Conservation (phyloP, 805 yeast species). For the Cyberlindnera xylosilytica region DNA sequence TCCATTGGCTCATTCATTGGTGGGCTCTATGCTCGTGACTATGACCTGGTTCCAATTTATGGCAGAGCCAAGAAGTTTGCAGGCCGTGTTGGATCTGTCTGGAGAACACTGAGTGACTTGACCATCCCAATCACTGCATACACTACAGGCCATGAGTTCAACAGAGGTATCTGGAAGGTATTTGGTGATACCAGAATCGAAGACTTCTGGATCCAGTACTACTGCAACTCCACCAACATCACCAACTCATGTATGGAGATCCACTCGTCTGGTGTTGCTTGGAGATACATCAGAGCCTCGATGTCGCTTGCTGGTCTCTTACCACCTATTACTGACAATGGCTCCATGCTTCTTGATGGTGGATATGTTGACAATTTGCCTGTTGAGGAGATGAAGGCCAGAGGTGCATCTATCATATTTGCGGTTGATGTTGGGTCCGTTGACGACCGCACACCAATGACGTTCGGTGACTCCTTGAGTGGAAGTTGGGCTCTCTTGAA, state of each 20-base stretch:
- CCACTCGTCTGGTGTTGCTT: slow-evolving; percentile 87
- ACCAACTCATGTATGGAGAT: slow-evolving; percentile 95
- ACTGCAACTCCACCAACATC: slow-evolving; percentile 89
- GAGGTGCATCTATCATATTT: slow-evolving; percentile 82
- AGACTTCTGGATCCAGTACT: slow-evolving; percentile 91
- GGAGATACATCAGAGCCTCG: slow-evolving; percentile 94
- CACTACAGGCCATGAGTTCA: slow-evolving; percentile 96
- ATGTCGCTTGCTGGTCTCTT: slow-evolving; percentile 94
- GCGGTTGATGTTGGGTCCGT: slow-evolving; percentile 97
- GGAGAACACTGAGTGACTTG: slow-evolving; percentile 82
- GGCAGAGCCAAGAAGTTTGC: slow-evolving; percentile 88
- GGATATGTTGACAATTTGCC: slow-evolving; percentile 95
- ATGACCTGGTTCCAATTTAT: slow-evolving; percentile 85
- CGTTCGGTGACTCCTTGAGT: slow-evolving; percentile 87
- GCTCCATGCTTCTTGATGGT: slow-evolving; percentile 92
- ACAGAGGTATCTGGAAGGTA: slow-evolving; percentile 95
- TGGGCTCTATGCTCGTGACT: slow-evolving; percentile 89
- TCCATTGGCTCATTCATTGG: slow-evolving; percentile 96
- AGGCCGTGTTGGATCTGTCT: slow-evolving; percentile 72
- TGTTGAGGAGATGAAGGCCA: slow-evolving; percentile 83
- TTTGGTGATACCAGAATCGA: slow-evolving; percentile 91
- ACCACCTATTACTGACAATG: slow-evolving; percentile 86
- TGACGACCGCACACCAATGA: slow-evolving; percentile 87
- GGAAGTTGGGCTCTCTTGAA: slow-evolving; percentile 90
- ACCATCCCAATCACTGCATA: slow-evolving; percentile 94